Evolutionary conservation across 495 filamentous ascomycete species (phyloP).

Genomic region (Aspergillus diversus): DNA sequence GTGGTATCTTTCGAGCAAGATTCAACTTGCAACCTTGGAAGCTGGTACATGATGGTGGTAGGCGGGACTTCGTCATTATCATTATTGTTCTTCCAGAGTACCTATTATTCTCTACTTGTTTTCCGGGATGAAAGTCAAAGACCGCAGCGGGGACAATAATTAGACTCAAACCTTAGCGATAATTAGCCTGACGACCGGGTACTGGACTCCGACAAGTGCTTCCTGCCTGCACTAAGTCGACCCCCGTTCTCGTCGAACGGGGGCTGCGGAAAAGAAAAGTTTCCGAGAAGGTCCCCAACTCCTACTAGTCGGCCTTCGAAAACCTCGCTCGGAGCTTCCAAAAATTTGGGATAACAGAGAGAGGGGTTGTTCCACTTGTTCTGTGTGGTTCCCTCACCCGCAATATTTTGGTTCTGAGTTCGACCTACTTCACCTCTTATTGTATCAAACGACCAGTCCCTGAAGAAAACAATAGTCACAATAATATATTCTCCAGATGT

Average conservation of each 20-base stretch:
- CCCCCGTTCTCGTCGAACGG: conserved; percentile 7
- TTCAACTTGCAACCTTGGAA: not conserved
- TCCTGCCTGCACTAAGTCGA: not conserved
- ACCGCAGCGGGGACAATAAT: not conserved
- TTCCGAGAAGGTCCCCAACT: conserved; percentile 10
- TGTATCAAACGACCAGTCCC: not conserved
- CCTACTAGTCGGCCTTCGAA: too few species aligned
- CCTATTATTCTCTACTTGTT: not conserved
- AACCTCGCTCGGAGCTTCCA: too few species aligned
- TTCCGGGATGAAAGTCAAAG: not conserved
- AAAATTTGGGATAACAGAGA: too few species aligned
- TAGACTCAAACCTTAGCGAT: not conserved
- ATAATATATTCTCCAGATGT: too few species aligned
- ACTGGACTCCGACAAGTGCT: conserved; percentile 6
- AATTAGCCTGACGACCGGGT: not conserved
- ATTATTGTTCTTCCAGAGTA: not conserved
- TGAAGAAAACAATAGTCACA: not conserved
- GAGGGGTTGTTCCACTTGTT: too few species aligned
- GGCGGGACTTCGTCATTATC: too few species aligned
- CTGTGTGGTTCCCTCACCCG: too few species aligned
- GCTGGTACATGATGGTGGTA: too few species aligned
- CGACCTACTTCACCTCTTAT: too few species aligned
- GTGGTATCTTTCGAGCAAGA: not conserved
- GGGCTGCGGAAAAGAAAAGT: conserved; percentile 24
- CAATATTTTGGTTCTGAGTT: too few species aligned